Evolutionary conservation across 306 rosid species (phyloP).

Genomic region (Cucumis hystrix): DNA sequence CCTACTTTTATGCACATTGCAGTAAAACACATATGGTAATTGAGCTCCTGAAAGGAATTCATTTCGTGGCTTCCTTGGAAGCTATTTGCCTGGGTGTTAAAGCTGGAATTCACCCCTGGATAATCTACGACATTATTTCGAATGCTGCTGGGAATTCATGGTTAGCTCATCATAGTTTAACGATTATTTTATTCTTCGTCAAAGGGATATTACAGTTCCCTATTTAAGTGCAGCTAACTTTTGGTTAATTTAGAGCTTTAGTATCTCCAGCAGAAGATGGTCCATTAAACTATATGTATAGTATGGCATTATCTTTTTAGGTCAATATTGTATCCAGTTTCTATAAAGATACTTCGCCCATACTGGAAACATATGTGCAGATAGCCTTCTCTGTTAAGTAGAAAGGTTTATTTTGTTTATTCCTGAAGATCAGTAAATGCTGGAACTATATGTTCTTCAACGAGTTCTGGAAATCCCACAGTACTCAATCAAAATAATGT

Average conservation of each 20-base stretch:
- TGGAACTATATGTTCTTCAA: background rate
- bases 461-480: background rate
- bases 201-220: background rate
- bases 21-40: conserved; percentile 63
- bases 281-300: background rate
- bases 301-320: background rate
- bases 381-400: background rate
- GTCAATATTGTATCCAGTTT: background rate
- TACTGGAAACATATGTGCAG: background rate
- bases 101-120: conserved; percentile 84
- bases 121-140: conserved; percentile 76
- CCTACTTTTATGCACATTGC: conserved; percentile 7
- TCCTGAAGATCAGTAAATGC: background rate
- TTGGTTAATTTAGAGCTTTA: background rate
- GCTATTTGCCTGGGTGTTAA: conserved; percentile 75
- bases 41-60: conserved; percentile 76
- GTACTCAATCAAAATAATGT: background rate
- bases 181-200: background rate
- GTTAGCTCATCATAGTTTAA: conserved; percentile 21
- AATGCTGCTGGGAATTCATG: conserved; percentile 97
- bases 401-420: background rate
- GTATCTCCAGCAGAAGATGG: background rate
- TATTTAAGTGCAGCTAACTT: background rate
- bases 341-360: background rate
- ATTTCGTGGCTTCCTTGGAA: conserved; percentile 73